These are phyloP conservation scores for Chytriomyces sp. DNA, from an alignment of 192 early-diverging fungal species.

Conservation along the genomic window DNA sequence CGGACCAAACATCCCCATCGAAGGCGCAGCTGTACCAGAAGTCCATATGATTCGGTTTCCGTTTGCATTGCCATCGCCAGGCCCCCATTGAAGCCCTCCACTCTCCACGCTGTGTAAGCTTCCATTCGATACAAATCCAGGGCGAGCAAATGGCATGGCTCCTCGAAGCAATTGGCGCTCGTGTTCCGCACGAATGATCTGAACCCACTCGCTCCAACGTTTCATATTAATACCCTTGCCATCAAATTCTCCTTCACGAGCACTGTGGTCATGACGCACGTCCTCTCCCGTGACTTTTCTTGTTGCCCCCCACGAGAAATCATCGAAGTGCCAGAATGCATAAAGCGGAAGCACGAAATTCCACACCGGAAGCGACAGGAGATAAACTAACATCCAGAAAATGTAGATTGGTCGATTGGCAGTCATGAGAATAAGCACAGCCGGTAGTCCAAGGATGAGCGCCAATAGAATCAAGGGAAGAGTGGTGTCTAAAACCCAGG, in stretches of 20 bases:
- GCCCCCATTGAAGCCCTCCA: background rate
- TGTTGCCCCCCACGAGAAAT: slow-evolving; percentile 81
- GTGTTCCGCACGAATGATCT: slow-evolving; percentile 26
- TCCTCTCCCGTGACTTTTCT: slow-evolving; percentile 44
- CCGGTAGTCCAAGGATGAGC: slow-evolving; percentile 77
- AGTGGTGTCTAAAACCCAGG: slow-evolving; percentile 10
- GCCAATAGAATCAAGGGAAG: slow-evolving; percentile 72
- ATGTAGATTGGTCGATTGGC: slow-evolving; percentile 80
- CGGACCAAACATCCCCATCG: background rate
- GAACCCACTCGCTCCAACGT: slow-evolving; percentile 33
- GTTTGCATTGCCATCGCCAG: background rate
- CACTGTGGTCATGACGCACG: slow-evolving; percentile 66
- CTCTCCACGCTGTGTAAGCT: background rate
- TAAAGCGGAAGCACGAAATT: slow-evolving; percentile 85
- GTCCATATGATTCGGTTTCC: too few relatives aligned
- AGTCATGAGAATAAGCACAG: slow-evolving; percentile 79
- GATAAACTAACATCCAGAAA: slow-evolving; percentile 79
- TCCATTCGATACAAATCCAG: background rate
- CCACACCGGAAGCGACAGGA: slow-evolving; percentile 82
- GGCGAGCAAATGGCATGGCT: background rate
- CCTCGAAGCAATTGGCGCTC: slow-evolving; percentile 13
- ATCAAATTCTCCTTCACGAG: slow-evolving; percentile 61
- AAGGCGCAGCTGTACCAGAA: too few relatives aligned
- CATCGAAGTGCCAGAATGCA: slow-evolving; percentile 94
- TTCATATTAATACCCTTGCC: slow-evolving; percentile 33